These are phyloP conservation scores for Termitomyces titanicus DNA, from an alignment of 768 basidiomycete genomes.

Conservation along the genomic window DNA sequence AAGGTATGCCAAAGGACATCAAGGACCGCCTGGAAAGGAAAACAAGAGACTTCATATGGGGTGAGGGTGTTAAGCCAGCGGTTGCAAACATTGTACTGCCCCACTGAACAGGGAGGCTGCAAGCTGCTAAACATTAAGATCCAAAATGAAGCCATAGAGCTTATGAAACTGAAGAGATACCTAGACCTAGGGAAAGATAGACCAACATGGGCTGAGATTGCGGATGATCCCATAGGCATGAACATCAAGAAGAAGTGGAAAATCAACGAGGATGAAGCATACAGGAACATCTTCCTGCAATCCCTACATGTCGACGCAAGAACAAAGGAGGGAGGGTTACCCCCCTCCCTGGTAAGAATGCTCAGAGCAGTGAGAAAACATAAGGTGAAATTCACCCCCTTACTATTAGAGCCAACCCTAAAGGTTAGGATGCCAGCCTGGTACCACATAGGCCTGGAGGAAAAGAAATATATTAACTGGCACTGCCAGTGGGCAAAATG, in stretches of 20 bases:
- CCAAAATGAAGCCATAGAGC: neutral
- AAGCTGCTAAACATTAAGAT: neutral
- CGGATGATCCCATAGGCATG: neutral
- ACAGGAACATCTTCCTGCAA: neutral
- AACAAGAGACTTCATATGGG: constrained; percentile 21
- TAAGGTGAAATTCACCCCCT: neutral
- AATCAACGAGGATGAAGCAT: no score
- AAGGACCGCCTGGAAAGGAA: constrained; percentile 16
- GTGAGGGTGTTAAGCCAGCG: neutral
- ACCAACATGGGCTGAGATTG: neutral
- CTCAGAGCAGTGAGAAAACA: neutral
- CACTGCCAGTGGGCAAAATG: neutral
- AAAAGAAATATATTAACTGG: neutral
- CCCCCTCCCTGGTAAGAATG: neutral
- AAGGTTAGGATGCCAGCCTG: neutral
- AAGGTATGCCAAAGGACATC: constrained; percentile 32
- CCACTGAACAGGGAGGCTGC: no score
- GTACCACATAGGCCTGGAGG: neutral
- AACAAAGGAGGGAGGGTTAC: neutral
- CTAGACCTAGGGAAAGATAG: neutral
- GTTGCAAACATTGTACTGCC: no score
- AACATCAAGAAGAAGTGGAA: no score
- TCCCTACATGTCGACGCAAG: neutral
- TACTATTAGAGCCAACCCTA: neutral
- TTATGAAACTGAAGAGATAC: neutral